These are phyloP conservation scores for Croton setiger DNA, from an alignment of 441 rosid species.

Conservation along the genomic window DNA sequence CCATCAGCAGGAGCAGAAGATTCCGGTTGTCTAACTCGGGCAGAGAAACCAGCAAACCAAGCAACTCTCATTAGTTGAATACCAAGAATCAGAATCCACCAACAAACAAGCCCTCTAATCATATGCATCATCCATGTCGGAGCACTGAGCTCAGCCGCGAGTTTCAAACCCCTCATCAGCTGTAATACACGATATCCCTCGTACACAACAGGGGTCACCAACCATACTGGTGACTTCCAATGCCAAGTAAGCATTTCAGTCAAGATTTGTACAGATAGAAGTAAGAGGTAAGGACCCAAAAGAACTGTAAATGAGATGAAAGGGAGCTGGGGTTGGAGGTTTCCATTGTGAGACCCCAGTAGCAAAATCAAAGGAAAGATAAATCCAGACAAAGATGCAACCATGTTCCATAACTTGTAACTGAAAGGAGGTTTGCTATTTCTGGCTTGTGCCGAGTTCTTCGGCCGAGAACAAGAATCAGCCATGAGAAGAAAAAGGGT, in stretches of 20 bases:
- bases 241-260: constrained; percentile 89
- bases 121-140: constrained; percentile 79
- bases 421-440: constrained; percentile 69
- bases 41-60: constrained; percentile 88
- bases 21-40: constrained; percentile 29
- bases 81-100: constrained; percentile 90
- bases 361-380: constrained; percentile 50
- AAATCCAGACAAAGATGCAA: constrained; percentile 61
- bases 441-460: constrained; percentile 31
- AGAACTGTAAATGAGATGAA: constrained; percentile 62
- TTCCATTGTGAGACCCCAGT: constrained; percentile 57
- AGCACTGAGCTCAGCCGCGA: constrained; percentile 64
- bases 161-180: constrained; percentile 83
- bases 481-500: constrained; percentile 84
- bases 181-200: constrained; percentile 78
- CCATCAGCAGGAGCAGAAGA: constrained; percentile 29
- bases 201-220: constrained; percentile 82
- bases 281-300: constrained; percentile 76
- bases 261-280: constrained; percentile 67
- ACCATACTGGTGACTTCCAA: constrained; percentile 92
- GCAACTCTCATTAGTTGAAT: constrained; percentile 94
- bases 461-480: constrained; percentile 70
- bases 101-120: constrained; percentile 74
- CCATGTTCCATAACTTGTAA: constrained; percentile 76
- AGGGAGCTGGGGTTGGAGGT: constrained; percentile 65